A percentile compares a stretch with the other conserved stretches of the same genome.
Conservation (phyloP, 176 grass and related monocot genomes). For the Hsuehochloa calcarea region DNA sequence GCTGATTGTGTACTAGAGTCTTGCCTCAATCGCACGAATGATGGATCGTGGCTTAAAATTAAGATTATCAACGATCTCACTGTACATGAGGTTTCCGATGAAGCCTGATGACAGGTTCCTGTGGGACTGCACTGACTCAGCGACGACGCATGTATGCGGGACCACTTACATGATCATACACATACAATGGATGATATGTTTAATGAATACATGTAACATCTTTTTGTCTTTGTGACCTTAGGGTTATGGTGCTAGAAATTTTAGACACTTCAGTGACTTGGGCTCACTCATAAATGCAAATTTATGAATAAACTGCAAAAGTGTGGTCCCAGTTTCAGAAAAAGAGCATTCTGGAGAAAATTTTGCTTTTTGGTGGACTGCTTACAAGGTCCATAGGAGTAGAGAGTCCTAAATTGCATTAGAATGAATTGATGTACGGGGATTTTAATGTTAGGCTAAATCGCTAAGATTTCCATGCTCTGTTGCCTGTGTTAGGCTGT, state of each 20-base stretch:
- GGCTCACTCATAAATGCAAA: not conserved
- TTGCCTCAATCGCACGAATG: too few species aligned
- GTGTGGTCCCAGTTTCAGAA: not conserved
- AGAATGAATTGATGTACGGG: not conserved
- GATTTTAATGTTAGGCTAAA: not conserved
- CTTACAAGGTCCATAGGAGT: not conserved
- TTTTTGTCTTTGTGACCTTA: not conserved
- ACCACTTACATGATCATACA: not conserved
- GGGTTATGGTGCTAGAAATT: not conserved
- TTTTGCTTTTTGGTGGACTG: not conserved
- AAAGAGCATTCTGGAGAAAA: not conserved
- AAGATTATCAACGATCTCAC: too few species aligned
- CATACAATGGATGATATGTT: not conserved
- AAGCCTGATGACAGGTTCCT: too few species aligned
- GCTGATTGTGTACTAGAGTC: too few species aligned
- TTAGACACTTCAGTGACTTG: conserved; percentile 5
- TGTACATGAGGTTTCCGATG: too few species aligned
- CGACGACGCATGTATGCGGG: too few species aligned
- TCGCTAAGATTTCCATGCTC: not conserved
- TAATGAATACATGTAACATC: not conserved
- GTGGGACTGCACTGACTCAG: too few species aligned
- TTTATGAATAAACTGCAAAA: not conserved
- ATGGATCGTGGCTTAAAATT: too few species aligned
- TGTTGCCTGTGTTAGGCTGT: not conserved
- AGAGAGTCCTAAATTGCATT: not conserved